Evolutionary conservation across 495 filamentous ascomycete species (phyloP).

Genomic region (Aspergillus homomorphus): DNA sequence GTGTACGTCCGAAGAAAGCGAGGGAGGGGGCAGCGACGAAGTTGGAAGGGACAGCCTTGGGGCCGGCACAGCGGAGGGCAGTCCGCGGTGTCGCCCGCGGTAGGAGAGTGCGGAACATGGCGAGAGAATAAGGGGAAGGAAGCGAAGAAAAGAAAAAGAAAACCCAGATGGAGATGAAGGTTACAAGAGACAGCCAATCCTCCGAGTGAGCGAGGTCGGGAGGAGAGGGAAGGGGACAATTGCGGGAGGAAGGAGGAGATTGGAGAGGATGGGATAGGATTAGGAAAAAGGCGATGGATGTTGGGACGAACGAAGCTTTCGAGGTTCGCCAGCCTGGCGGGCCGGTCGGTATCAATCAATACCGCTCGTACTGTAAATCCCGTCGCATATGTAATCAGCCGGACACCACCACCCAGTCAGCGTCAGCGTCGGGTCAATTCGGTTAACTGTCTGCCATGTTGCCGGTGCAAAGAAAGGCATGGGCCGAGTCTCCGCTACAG

Average conservation of each 20-base stretch:
- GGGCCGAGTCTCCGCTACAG: neutral
- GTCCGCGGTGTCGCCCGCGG: conserved; percentile 64
- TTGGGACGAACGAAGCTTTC: conserved; percentile 25
- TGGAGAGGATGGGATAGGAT: conserved; percentile 14
- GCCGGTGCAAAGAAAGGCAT: conserved; percentile 3
- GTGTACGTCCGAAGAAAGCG: conserved; percentile 54
- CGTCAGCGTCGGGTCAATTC: conserved; percentile 17
- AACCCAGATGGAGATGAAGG: conserved; percentile 23
- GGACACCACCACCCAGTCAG: conserved; percentile 10
- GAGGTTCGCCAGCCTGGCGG: conserved; percentile 19
- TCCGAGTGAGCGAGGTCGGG: conserved; percentile 27
- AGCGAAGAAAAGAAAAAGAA: conserved; percentile 23
- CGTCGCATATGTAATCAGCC: conserved; percentile 23
- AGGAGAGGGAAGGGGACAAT: conserved; percentile 27
- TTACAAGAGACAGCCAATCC: conserved; percentile 25
- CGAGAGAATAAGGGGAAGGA: conserved; percentile 15
- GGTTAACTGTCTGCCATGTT: conserved; percentile 16
- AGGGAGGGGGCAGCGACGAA: conserved; percentile 54
- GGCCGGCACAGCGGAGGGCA: conserved; percentile 50
- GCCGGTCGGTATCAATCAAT: conserved; percentile 24
- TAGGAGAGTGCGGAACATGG: conserved; percentile 73
- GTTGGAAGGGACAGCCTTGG: conserved; percentile 49
- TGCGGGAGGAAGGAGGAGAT: conserved; percentile 13
- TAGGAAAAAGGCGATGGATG: conserved; percentile 29
- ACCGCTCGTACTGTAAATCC: conserved; percentile 22